These are phyloP conservation scores for Neurospora hispaniola DNA, from an alignment of 495 filamentous ascomycete species.

Conservation along the genomic window DNA sequence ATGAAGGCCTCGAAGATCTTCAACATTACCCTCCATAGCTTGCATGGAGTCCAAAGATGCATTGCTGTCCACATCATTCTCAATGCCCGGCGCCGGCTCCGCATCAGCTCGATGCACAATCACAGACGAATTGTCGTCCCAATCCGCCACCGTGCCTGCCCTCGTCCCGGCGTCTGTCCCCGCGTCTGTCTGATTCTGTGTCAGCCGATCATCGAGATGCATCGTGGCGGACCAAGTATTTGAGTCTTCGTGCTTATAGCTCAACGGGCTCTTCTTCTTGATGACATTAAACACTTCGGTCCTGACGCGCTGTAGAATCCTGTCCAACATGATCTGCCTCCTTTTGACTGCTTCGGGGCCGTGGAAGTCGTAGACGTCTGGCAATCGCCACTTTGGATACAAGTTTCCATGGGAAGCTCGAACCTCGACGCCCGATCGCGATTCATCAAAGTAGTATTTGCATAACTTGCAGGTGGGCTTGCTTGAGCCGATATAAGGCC, in stretches of 20 bases:
- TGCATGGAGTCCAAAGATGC: no score
- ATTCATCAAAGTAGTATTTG: constrained; percentile 12
- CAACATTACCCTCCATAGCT: no score
- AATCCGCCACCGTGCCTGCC: not conserved
- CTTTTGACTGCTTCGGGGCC: not conserved
- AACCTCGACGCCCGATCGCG: not conserved
- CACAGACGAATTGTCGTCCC: not conserved
- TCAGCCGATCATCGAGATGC: not conserved
- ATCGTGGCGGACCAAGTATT: not conserved
- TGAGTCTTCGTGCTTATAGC: not conserved
- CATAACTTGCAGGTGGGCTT: constrained; percentile 22
- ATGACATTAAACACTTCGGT: not conserved
- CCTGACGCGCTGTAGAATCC: not conserved
- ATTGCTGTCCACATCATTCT: not conserved
- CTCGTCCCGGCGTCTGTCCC: not conserved
- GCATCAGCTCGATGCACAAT: not conserved
- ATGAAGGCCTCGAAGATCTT: no score
- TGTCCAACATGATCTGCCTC: not conserved
- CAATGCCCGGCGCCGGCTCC: not conserved
- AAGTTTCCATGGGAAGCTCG: constrained; percentile 9
- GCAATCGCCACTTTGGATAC: constrained; percentile 14
- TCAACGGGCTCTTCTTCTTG: not conserved
- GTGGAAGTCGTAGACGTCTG: constrained; percentile 5
- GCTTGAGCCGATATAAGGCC: constrained; percentile 18
- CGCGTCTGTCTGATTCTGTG: not conserved